phyloP scores from a whole-genome alignment of 257 asterid species.

The Knoxia roxburghii region DNA sequence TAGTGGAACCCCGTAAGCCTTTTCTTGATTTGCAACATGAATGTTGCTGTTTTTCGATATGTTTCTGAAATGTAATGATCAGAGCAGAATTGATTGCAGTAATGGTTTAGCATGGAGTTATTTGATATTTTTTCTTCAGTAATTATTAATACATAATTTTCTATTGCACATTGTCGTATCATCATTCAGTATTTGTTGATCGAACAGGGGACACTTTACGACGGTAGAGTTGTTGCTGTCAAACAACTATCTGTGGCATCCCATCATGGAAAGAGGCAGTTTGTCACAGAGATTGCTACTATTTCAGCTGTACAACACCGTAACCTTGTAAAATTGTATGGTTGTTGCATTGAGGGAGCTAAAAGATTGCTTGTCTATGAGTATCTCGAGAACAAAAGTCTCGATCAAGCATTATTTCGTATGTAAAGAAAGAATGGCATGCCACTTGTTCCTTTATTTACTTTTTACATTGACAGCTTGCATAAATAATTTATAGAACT shows the following conservation, averaged over 20 bases:
- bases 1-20: neutral
- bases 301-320: constrained; percentile 94
- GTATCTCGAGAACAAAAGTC: constrained; percentile 74
- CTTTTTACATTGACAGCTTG: neutral
- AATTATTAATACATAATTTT: neutral
- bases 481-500: neutral
- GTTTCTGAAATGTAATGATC: neutral
- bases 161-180: neutral
- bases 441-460: neutral
- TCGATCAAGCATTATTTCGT: constrained; percentile 66
- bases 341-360: constrained; percentile 81
- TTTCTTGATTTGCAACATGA: neutral
- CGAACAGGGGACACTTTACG: constrained; percentile 62
- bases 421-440: constrained; percentile 5
- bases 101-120: neutral
- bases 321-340: constrained; percentile 69
- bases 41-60: neutral
- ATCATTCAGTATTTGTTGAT: neutral
- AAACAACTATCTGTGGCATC: constrained; percentile 77
- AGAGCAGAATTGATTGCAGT: neutral
- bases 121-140: neutral
- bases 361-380: constrained; percentile 76
- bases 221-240: constrained; percentile 71
- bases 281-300: constrained; percentile 83
- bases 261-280: constrained; percentile 84